These are phyloP conservation scores for Oropetium thomaeum DNA, from an alignment of 176 grass and related monocot genomes.

Conservation along the genomic window DNA sequence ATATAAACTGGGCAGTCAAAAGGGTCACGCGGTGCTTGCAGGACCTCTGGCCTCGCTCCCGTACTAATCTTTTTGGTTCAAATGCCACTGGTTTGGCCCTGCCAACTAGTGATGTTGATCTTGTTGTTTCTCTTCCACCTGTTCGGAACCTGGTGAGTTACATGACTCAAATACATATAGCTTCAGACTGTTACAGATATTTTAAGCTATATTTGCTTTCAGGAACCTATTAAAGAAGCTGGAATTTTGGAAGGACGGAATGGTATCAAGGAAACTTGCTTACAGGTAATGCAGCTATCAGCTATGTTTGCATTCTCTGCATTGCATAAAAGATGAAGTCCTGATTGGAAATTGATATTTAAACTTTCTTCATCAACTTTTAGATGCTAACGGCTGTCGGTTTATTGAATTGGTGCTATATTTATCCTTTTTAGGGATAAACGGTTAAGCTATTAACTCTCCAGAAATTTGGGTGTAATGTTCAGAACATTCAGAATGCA, in stretches of 20 bases:
- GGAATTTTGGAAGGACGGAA: conserved; percentile 99
- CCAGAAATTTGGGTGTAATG: background rate
- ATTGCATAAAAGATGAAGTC: background rate
- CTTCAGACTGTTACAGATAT: conserved; percentile 18
- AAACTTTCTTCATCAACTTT: background rate
- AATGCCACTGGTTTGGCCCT: conserved; percentile 96
- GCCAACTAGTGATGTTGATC: conserved; percentile 94
- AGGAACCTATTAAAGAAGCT: conserved; percentile 99
- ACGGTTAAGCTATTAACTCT: background rate
- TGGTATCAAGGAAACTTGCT: conserved; percentile 98
- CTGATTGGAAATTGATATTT: background rate
- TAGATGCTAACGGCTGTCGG: background rate
- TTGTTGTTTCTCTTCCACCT: conserved; percentile 92
- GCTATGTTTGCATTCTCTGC: conserved; percentile 2
- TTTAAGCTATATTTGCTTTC: conserved; percentile 39
- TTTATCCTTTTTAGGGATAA: background rate
- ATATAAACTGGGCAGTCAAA: conserved; percentile 94
- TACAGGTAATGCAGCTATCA: conserved; percentile 67
- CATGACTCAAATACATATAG: conserved; percentile 29
- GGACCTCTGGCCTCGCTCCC: conserved; percentile 93
- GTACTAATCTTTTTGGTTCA: conserved; percentile 91
- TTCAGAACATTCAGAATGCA: background rate
- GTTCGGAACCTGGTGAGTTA: conserved; percentile 89
- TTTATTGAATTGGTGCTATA: background rate
- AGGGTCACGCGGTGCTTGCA: conserved; percentile 88